Evolutionary conservation across 2,329 filamentous ascomycete species (phyloP).

Genomic region (Capronia epimyces): DNA sequence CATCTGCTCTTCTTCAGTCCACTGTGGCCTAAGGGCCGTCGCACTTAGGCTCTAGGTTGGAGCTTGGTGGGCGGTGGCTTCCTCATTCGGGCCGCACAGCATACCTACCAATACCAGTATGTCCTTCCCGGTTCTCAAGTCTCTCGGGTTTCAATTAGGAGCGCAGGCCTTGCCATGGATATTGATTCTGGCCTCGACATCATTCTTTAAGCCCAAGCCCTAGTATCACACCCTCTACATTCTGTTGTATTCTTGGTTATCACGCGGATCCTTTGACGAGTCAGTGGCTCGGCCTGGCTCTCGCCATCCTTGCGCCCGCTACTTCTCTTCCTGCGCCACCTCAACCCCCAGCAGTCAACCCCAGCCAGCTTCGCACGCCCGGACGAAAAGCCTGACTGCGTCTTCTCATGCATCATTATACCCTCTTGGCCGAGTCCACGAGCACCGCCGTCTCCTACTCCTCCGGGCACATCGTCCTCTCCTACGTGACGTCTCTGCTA

Average conservation of each 20-base stretch:
- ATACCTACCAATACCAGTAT: too few relatives aligned
- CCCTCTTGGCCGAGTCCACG: not conserved
- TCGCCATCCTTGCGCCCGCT: not conserved
- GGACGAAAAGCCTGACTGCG: not conserved
- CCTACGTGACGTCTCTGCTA: constrained; percentile 64
- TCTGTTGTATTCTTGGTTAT: not conserved
- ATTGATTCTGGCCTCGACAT: too few relatives aligned
- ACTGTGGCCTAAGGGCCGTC: too few relatives aligned
- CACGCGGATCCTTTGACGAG: not conserved
- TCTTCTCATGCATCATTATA: not conserved
- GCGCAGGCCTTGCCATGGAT: not conserved
- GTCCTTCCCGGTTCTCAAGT: not conserved
- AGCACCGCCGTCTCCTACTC: constrained; percentile 16
- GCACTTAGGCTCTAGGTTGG: too few relatives aligned
- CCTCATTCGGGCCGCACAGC: too few relatives aligned
- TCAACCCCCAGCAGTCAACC: not conserved
- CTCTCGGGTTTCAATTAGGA: not conserved
- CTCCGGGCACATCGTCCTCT: constrained; percentile 51
- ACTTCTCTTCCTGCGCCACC: not conserved
- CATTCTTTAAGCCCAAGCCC: too few relatives aligned
- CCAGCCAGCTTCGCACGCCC: not conserved
- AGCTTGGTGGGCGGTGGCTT: not conserved
- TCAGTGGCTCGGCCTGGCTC: too few relatives aligned
- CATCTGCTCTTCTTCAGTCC: too few relatives aligned
- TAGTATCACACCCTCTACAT: too few relatives aligned